A percentile compares a stretch with the other conserved stretches of the same genome.
Evolutionary conservation across 352 stramenopile genomes (phyloP).

Genomic region (Phytophthora aleatoria): DNA sequence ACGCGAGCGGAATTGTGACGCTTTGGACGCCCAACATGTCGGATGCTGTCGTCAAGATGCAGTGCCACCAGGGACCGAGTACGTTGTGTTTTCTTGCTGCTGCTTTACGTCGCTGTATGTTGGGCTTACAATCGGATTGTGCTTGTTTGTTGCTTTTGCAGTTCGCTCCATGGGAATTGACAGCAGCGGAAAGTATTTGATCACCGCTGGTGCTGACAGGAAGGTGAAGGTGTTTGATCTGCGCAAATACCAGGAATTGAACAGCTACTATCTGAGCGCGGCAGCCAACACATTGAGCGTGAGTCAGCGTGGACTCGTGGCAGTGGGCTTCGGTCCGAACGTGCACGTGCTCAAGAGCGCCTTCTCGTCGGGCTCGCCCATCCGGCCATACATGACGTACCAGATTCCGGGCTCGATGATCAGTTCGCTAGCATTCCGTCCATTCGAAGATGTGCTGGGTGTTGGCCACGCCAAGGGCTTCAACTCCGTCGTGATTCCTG

Average conservation of each 20-base stretch:
- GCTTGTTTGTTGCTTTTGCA: conserved; percentile 30
- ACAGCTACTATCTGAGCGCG: conserved; percentile 92
- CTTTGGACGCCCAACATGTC: conserved; percentile 97
- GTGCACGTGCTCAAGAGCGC: conserved; percentile 93
- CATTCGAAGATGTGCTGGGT: conserved; percentile 98
- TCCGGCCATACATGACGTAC: conserved; percentile 93
- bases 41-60: conserved; percentile 96
- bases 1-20: conserved; percentile 98
- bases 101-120: conserved; percentile 2
- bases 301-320: conserved; percentile 95
- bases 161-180: conserved; percentile 94
- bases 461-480: conserved; percentile 92
- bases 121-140: conserved; percentile 16
- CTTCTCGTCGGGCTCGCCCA: conserved; percentile 62
- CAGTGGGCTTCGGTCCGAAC: conserved; percentile 92
- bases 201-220: conserved; percentile 94
- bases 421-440: conserved; percentile 94
- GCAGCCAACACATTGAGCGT: conserved; percentile 94
- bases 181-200: conserved; percentile 94
- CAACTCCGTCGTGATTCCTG: conserved; percentile 93
- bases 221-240: conserved; percentile 98
- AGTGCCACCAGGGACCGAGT: conserved; percentile 96
- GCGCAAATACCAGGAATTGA: conserved; percentile 95
- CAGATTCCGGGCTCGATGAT: conserved; percentile 83
- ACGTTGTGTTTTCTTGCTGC: conserved; percentile 35